Evolutionary conservation across 441 rosid genomes (phyloP), one percentile per base, ranked within the genome.

Genomic region (Pelargonium australe): DNA sequence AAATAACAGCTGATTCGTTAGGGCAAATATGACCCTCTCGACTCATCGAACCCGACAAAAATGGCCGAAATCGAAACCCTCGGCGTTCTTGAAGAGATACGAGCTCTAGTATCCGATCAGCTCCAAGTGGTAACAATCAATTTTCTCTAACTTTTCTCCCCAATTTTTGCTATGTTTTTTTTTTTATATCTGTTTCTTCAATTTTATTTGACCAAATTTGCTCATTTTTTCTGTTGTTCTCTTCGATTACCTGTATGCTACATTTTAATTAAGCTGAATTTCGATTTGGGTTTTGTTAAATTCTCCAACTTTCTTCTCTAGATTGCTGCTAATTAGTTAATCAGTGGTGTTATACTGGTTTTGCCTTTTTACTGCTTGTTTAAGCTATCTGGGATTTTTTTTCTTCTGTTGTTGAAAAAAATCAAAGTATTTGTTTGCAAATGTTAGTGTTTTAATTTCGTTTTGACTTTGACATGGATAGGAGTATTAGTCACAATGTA

Each of bases 51-150:
- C 7, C 41, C 41, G 3, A 55, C 61, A 57, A 77, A 41, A 17
- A 87, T 85, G 86, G 51, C 80, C 5, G 69, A 75, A 60, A 86
- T 81, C 12, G 92, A 85, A 86, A 83, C 94, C 85, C 85, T 85
- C 76, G 84, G 80, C 58, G 64, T 89, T 19, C 81, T 85, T 47
- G 85, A 87, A 17, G 89, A 92, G 78, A 77, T 92, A 74, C 82
- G 87, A 65, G 75, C 89, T 70, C 86, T 88, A 44, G 87, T 89
- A 70, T 85, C 90, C 58, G 96, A 89, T 83, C 81, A 86, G 60
- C 83, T 85, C 68, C 91, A 86, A 92, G 91, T 86, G 85, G 97
- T 92, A 83, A 76, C 65, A 41, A n/a, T 28, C 44, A 19, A 9
- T 7, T 4, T 55, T 65, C 72, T 60, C 61, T 0, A 5, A 20